Evolutionary conservation across 2,329 filamentous ascomycete species (phyloP).

Genomic region (Eutypa lata): DNA sequence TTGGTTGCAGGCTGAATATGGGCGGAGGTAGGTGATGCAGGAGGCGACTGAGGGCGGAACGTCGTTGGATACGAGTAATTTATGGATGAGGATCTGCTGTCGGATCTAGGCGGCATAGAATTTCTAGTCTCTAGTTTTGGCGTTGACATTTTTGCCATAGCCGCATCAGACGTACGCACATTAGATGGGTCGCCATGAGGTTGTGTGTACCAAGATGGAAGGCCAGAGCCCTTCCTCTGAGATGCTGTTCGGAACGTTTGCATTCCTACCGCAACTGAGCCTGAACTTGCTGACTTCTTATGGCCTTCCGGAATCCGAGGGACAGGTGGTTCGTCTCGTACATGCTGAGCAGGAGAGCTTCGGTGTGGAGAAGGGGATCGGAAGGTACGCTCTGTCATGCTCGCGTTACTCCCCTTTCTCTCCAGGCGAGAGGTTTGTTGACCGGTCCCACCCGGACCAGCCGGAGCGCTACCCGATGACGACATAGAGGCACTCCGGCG

Average conservation of each 20-base stretch:
- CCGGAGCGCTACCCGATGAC: constrained; percentile 48
- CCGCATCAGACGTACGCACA: constrained; percentile 42
- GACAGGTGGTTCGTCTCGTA: constrained; percentile 64
- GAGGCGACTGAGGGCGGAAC: constrained; percentile 39
- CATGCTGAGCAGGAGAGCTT: constrained; percentile 33
- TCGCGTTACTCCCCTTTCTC: constrained; percentile 67
- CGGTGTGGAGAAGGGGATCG: constrained; percentile 68
- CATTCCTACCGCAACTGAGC: constrained; percentile 40
- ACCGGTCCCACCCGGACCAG: constrained; percentile 34
- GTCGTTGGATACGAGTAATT: constrained; percentile 58
- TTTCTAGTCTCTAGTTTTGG: constrained; percentile 18
- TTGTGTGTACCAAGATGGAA: constrained; percentile 48
- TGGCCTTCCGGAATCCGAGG: constrained; percentile 60
- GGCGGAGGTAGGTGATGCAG: constrained; percentile 25
- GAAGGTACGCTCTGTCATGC: constrained; percentile 88
- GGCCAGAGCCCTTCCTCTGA: constrained; percentile 43
- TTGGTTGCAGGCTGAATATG: constrained; percentile 11
- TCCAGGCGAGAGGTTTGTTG: constrained; percentile 47
- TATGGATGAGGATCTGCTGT: constrained; percentile 48
- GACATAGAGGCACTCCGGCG: constrained; percentile 71
- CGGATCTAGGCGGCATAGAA: constrained; percentile 38
- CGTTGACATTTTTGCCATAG: constrained; percentile 34
- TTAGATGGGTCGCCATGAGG: constrained; percentile 42
- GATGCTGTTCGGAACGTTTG: constrained; percentile 53
- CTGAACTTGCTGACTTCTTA: constrained; percentile 34